Base-by-base conservation (phyloP, 2,329 filamentous ascomycete genomes). In the Beauveria sp. region DNA sequence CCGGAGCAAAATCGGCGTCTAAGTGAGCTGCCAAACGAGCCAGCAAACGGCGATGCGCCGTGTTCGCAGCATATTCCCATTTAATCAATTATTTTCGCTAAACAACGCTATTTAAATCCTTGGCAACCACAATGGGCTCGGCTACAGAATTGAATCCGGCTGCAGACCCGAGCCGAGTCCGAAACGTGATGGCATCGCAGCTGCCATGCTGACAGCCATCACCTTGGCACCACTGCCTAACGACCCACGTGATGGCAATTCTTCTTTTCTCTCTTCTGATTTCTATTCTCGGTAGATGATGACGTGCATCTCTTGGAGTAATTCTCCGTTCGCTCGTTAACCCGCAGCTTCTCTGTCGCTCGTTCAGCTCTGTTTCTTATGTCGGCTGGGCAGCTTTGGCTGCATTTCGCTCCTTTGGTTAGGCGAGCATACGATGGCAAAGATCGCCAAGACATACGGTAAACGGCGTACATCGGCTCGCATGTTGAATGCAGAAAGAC, bases 321-420 rank as follows among this genome's bases (percentile, higher is more conserved):
- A 14, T 10, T 30, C 51, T 61, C 57, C 50, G 44, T 46, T 53
- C 58, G 43, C 43, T 55, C 51, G 43, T 61, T 61, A 55, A 47
- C 30, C 16, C 18, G 43, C 34, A 3, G 44, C 50, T 26, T 40
- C 37, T 34, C 41, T 41, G 22, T 60, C 58, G 30, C 51, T 60
- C 58, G 51, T 60, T 60, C 48, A 18, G 40, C 8, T 14, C 43
- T 28, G 28, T 50, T 50, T 26, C 51, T 14, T 34, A 50, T 55
- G 24, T 55, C 43, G 43, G 44, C 43, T 10, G 10, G 14, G 51
- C 50, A 48, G 24, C 51, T 41, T 37, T 28, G 22, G 58, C 51
- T 61, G 50, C 51, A 46, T 41, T 50, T 43, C 43, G 51, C 22
- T 61, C 58, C 41, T 61, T 61, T 61, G 58, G 30, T 61, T 24